phyloP scores from a whole-genome alignment of 169 alveolate species.

The Plasmodium fragile region DNA sequence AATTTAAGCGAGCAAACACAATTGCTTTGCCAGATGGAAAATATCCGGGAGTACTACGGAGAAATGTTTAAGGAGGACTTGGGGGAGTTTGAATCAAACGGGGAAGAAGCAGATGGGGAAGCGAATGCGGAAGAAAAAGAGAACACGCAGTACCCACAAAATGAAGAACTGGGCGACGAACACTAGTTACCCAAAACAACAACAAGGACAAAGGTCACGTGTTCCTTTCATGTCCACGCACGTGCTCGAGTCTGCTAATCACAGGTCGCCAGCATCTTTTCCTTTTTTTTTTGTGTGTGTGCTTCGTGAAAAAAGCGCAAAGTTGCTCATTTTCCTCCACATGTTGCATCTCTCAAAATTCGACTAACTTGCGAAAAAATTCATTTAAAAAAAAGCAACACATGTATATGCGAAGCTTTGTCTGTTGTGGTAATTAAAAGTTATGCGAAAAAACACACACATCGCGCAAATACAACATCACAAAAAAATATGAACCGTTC shows the following conservation, averaged over 20 bases:
- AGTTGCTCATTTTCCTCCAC: neutral
- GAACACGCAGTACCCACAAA: neutral
- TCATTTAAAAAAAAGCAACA: neutral
- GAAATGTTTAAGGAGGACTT: slow-evolving; percentile 73
- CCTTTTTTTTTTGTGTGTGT: neutral
- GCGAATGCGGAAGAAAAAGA: neutral
- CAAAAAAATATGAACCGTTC: slow-evolving; percentile 6
- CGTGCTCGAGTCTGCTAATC: neutral
- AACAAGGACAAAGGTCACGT: neutral
- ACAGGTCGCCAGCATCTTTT: neutral
- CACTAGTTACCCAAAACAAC: neutral
- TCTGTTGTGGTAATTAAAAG: neutral
- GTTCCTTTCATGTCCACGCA: neutral
- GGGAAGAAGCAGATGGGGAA: neutral
- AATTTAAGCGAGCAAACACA: slow-evolving; percentile 72
- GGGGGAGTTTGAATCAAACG: neutral
- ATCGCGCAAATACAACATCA: neutral
- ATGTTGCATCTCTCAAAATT: neutral
- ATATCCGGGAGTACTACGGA: slow-evolving; percentile 56
- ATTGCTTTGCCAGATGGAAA: slow-evolving; percentile 70
- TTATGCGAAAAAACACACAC: neutral
- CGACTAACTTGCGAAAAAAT: neutral
- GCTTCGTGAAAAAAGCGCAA: neutral
- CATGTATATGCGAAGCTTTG: neutral
- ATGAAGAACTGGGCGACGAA: neutral